A percentile compares a stretch with the other conserved stretches of the same genome.
These are phyloP conservation scores for Pichia paraexigua DNA, from an alignment of 805 yeast genomes.

Conservation along the genomic window DNA sequence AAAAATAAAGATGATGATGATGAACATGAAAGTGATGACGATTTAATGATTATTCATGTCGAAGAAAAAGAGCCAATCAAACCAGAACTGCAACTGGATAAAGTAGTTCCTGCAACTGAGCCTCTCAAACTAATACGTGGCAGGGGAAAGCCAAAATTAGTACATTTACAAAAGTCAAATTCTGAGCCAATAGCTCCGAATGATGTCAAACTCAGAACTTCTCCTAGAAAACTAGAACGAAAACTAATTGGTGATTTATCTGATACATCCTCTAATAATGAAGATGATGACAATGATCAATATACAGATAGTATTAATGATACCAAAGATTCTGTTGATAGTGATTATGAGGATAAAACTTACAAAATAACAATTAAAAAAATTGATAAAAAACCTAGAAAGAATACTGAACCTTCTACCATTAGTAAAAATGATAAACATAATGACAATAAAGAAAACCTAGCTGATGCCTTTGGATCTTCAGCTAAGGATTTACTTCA, in stretches of 20 bases:
- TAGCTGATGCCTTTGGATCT: neutral
- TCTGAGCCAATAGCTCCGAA: conserved; percentile 9
- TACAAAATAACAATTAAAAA: neutral
- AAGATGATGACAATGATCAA: neutral
- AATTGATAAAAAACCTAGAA: neutral
- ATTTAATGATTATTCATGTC: conserved; percentile 9
- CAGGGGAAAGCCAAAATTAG: neutral
- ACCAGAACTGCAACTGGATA: conserved; percentile 1
- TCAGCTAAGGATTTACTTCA: neutral
- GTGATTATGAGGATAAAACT: neutral
- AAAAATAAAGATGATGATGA: neutral
- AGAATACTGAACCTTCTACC: neutral
- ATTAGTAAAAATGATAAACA: neutral
- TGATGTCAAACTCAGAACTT: neutral
- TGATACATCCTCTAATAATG: neutral
- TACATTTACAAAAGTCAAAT: neutral
- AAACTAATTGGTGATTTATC: neutral
- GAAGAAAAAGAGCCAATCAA: conserved; percentile 1
- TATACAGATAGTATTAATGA: neutral
- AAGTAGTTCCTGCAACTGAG: neutral
- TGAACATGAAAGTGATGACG: conserved; percentile 9
- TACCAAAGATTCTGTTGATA: neutral
- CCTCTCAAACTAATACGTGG: neutral
- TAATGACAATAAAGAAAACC: neutral
- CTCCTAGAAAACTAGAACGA: neutral